Evolutionary conservation across 306 rosid genomes (phyloP).

Genomic region (Citrullus colocynthis): DNA sequence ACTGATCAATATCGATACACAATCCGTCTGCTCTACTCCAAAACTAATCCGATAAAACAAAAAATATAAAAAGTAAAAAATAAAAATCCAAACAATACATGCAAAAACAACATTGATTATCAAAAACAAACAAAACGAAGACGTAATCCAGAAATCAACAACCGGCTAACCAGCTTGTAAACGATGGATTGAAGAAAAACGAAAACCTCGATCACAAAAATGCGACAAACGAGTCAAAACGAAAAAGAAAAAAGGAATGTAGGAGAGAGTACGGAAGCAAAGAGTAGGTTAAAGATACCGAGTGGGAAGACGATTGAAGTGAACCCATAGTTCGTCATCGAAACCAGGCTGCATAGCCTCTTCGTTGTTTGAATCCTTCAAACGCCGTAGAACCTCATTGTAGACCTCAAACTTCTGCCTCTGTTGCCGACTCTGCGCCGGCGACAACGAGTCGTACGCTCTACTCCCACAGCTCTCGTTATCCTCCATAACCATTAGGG

Average conservation of each 20-base stretch:
- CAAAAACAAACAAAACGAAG: not conserved
- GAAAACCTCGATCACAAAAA: not conserved
- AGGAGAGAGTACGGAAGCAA: conserved; percentile 6
- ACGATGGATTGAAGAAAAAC: not conserved
- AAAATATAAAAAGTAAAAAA: not conserved
- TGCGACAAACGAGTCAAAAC: not conserved
- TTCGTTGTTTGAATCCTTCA: conserved; percentile 45
- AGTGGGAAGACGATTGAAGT: conserved; percentile 91
- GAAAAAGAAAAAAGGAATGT: not conserved
- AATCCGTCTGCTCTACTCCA: not conserved
- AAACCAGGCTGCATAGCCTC: conserved; percentile 71
- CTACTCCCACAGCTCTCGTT: conserved; percentile 67
- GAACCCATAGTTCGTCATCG: conserved; percentile 77
- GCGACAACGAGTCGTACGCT: conserved; percentile 25
- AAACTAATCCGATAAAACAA: not conserved
- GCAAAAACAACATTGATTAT: not conserved
- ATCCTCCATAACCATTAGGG: conserved; percentile 48
- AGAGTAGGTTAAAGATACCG: conserved; percentile 36
- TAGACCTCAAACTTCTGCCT: conserved; percentile 61
- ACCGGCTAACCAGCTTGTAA: not conserved
- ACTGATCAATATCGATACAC: not conserved
- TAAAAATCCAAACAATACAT: not conserved
- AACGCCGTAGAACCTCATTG: conserved; percentile 89
- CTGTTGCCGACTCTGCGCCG: conserved; percentile 46
- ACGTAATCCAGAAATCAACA: not conserved